phyloP scores from a whole-genome alignment of 1,284 basidiomycete species.

The Sporisorium reilianum region DNA sequence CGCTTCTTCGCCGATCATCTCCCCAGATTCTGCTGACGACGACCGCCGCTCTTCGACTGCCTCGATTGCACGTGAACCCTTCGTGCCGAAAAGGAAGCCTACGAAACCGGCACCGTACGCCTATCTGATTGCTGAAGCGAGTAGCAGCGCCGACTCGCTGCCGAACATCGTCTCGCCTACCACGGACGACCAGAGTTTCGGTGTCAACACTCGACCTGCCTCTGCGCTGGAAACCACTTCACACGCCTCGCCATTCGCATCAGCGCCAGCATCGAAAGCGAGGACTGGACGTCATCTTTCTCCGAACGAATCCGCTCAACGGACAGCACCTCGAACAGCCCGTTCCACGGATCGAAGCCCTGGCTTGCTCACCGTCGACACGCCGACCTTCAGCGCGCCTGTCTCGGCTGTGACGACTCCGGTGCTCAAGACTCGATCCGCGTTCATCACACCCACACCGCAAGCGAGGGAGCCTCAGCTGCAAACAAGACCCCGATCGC shows the following conservation, averaged over 20 bases:
- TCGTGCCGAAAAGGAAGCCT: constrained; percentile 41
- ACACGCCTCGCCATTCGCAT: constrained; percentile 12
- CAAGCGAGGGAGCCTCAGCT: background rate
- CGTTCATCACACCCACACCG: constrained; percentile 5
- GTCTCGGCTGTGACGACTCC: constrained; percentile 20
- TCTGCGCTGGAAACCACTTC: constrained; percentile 20
- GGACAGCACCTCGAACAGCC: constrained; percentile 6
- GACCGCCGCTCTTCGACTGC: constrained; percentile 20
- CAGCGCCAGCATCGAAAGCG: background rate
- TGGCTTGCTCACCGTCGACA: background rate
- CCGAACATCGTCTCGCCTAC: constrained; percentile 7
- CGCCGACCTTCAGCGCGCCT: constrained; percentile 11
- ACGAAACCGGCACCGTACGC: constrained; percentile 35
- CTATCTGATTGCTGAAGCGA: constrained; percentile 31
- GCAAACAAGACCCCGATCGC: constrained; percentile 31
- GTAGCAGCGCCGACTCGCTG: constrained; percentile 29
- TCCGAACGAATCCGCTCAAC: background rate
- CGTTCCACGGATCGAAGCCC: constrained; percentile 24
- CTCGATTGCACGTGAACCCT: constrained; percentile 20
- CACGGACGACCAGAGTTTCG: background rate
- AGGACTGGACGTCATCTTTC: background rate
- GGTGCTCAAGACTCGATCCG: constrained; percentile 18
- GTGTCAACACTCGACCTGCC: constrained; percentile 14
- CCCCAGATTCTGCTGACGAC: background rate
- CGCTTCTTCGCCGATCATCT: background rate